Percentiles rank a stretch among this genome's conserved stretches.
Conservation (phyloP, 1,284 basidiomycete species). For the Takashimella koratensis region DNA sequence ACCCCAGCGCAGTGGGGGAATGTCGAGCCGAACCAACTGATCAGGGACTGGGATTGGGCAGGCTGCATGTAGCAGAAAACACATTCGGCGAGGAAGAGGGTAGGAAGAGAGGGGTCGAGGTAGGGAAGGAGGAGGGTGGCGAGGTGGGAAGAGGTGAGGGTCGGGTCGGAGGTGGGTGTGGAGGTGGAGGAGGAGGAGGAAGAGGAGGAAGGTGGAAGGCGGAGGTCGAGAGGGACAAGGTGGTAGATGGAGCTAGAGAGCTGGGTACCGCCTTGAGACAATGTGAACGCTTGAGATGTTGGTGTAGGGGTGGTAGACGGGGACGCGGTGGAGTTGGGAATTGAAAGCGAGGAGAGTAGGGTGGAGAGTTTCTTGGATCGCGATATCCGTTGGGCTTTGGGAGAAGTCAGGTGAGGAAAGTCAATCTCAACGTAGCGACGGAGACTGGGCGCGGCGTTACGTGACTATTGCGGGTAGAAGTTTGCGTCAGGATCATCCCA, state of each 20-base stretch:
- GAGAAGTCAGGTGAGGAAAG: constrained; percentile 75
- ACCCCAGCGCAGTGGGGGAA: constrained; percentile 53
- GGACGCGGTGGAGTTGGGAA: background rate
- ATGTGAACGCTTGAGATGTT: constrained; percentile 21
- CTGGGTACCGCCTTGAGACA: constrained; percentile 61
- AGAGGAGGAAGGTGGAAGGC: constrained; percentile 51
- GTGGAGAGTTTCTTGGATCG: constrained; percentile 61
- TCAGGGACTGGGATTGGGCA: constrained; percentile 57
- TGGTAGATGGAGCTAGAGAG: constrained; percentile 66
- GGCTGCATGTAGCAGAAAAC: constrained; percentile 84
- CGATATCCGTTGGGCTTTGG: constrained; percentile 77
- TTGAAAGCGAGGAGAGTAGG: constrained; percentile 1
- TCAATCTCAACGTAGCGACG: constrained; percentile 78
- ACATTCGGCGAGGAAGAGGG: constrained; percentile 83
- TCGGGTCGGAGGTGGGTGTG: constrained; percentile 14
- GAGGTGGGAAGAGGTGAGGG: constrained; percentile 13
- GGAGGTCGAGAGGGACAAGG: constrained; percentile 71
- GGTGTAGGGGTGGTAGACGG: constrained; percentile 1
- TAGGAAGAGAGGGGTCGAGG: constrained; percentile 66
- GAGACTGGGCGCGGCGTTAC: constrained; percentile 12
- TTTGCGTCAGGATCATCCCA: no score
- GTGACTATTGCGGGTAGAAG: constrained; percentile 14
- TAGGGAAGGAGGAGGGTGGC: constrained; percentile 35
- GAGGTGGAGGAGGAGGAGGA: constrained; percentile 44
- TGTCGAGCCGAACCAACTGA: constrained; percentile 68